Percentiles rank a stretch among this genome's conserved stretches.
Evolutionary conservation across 192 early-diverging fungal species (phyloP).

Genomic region (Chytriomyces sp.): DNA sequence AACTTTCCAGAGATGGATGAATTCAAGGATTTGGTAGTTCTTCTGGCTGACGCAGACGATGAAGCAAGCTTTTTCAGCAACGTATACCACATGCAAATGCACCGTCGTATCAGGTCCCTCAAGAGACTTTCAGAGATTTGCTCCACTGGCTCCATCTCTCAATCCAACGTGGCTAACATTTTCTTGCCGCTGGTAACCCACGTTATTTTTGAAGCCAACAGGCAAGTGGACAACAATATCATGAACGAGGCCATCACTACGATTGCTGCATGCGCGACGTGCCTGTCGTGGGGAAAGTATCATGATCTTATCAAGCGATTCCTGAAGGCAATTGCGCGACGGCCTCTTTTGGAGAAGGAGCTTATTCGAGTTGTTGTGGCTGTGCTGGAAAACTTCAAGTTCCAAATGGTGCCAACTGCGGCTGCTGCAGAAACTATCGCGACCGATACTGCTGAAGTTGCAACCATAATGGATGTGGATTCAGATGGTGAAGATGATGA

Average conservation of each 20-base stretch:
- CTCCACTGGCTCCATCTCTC: conserved; percentile 51
- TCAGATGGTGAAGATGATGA: conserved; percentile 50
- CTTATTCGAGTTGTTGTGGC: conserved; percentile 79
- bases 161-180: conserved; percentile 65
- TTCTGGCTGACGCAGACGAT: conserved; percentile 78
- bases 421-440: conserved; percentile 9
- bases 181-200: conserved; percentile 88
- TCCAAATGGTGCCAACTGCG: conserved; percentile 64
- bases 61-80: conserved; percentile 96
- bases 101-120: conserved; percentile 87
- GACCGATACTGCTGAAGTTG: conserved; percentile 8
- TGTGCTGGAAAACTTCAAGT: conserved; percentile 91
- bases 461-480: conserved; percentile 21
- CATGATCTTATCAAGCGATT: conserved; percentile 76
- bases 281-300: conserved; percentile 87
- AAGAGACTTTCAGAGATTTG: conserved; percentile 64
- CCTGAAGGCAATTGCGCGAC: conserved; percentile 66
- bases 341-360: conserved; percentile 78
- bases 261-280: conserved; percentile 69
- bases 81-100: conserved; percentile 92
- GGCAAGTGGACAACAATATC: conserved; percentile 71
- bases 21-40: conserved; percentile 67
- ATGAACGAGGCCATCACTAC: conserved; percentile 82
- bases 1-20: conserved; percentile 61
- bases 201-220: conserved; percentile 81